phyloP scores from a whole-genome alignment of 164 flowering plant species.

The Sedum album region DNA sequence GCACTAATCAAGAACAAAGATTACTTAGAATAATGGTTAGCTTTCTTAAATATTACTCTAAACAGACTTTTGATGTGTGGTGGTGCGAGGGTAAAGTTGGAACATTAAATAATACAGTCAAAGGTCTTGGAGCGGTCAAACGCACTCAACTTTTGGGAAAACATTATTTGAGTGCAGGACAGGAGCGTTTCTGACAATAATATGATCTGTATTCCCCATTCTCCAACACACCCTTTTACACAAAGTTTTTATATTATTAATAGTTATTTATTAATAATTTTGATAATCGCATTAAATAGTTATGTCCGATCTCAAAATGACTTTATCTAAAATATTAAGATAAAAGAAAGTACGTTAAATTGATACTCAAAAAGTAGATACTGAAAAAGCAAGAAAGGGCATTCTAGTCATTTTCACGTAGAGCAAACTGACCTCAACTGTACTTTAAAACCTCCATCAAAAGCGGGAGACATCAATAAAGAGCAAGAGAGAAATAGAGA shows the following conservation, averaged over 20 bases:
- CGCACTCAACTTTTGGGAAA: background rate
- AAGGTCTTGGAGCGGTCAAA: background rate
- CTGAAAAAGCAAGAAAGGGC: no score
- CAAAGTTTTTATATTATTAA: no score
- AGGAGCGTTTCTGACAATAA: background rate
- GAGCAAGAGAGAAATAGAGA: conserved; percentile 5
- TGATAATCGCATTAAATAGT: no score
- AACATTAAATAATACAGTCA: background rate
- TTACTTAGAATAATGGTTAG: background rate
- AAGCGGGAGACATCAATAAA: background rate
- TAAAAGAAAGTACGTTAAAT: no score
- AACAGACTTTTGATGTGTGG: background rate
- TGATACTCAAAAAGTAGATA: no score
- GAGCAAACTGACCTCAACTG: background rate
- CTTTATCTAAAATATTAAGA: no score
- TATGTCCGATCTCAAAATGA: no score
- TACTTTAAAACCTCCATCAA: background rate
- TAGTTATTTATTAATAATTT: no score
- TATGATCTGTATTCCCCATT: background rate
- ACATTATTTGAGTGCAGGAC: background rate
- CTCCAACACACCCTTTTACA: background rate
- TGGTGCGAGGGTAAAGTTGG: background rate
- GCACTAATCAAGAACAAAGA: background rate
- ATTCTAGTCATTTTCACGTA: background rate
- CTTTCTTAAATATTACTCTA: background rate